Evolutionary conservation across 2,329 filamentous ascomycete species (phyloP).

Genomic region (Fusarium secorum): DNA sequence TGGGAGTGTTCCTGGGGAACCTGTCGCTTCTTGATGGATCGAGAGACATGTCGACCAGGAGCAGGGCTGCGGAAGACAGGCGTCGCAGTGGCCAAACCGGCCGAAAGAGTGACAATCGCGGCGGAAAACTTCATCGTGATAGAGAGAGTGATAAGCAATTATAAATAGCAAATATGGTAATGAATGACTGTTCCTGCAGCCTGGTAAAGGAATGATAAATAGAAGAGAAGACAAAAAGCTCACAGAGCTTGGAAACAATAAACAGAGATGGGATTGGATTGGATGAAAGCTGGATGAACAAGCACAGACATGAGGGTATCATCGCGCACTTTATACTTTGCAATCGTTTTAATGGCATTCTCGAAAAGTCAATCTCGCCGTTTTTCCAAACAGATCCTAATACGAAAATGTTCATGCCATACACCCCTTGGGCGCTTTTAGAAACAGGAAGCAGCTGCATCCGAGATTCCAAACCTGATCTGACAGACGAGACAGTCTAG

Average conservation of each 20-base stretch:
- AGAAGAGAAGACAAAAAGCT: neutral
- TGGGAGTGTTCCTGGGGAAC: conserved; percentile 15
- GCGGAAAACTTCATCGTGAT: conserved; percentile 10
- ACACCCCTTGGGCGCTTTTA: neutral
- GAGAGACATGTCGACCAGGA: neutral
- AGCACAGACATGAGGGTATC: neutral
- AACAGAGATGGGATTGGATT: neutral
- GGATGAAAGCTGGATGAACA: neutral
- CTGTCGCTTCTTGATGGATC: conserved; percentile 3
- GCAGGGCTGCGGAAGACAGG: neutral
- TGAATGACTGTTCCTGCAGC: conserved; percentile 1
- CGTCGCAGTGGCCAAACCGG: neutral
- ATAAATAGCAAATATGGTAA: neutral
- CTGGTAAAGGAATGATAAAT: neutral
- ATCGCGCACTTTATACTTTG: neutral
- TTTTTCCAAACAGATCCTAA: neutral
- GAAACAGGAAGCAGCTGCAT: neutral
- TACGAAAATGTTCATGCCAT: neutral
- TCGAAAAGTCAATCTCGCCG: neutral
- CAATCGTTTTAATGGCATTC: neutral
- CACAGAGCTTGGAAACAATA: neutral
- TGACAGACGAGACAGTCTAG: neutral
- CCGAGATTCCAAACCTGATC: neutral
- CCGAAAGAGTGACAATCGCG: neutral
- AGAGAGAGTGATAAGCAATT: neutral